Evolutionary conservation across 2,329 filamentous ascomycete genomes (phyloP), one percentile per base, ranked within the genome.

Genomic region (Coleophoma eucalyptorum): DNA sequence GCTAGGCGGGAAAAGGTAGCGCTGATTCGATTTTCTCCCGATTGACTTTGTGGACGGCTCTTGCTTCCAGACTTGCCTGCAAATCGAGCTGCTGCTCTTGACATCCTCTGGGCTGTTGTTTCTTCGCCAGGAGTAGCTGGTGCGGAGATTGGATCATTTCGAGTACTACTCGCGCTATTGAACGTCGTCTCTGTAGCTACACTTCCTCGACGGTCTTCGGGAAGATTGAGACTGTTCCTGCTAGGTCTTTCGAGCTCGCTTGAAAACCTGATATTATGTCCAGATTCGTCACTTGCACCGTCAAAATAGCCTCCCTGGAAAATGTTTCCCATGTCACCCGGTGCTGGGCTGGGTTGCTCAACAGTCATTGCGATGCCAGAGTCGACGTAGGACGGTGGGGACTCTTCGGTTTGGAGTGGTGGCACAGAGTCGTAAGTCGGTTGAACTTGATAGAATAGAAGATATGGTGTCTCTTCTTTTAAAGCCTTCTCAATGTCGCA

Each of bases 371-470:
- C 56, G 45, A 62, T 50, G 10, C 55, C 57, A 12, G 64, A 62
- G 47, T 80, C 77, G 44, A 76, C 72, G 58, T 86, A 86, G 1
- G 82, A 81, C 1, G 83, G 83, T 3, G 82, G 83, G 1, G 70
- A 74, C 42, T 69, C 69, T 6, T 77, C 74, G 32, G 10, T 48
- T 46, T 43, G 38, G 0, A 73, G 72, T 5, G 77, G 77, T 5
- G 77, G 77, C 12, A 72, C 69, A 1, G 71, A 64, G 50, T 92
- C 88, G 31, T 90, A 82, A 62, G 95, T 90, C 0, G 93, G 92
- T 31, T 95, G 81, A 38, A 97, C 89, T 67, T 97, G 93, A 64
- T 97, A 99, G 68, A 97, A 97, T 0, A 99, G 75, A 6, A 97
- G 79, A 66, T 97, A 97, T 0, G 94, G 93, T 67, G 90, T 95